These are phyloP conservation scores for Theileria annulata DNA, from an alignment of 169 alveolate genomes.

Conservation along the genomic window DNA sequence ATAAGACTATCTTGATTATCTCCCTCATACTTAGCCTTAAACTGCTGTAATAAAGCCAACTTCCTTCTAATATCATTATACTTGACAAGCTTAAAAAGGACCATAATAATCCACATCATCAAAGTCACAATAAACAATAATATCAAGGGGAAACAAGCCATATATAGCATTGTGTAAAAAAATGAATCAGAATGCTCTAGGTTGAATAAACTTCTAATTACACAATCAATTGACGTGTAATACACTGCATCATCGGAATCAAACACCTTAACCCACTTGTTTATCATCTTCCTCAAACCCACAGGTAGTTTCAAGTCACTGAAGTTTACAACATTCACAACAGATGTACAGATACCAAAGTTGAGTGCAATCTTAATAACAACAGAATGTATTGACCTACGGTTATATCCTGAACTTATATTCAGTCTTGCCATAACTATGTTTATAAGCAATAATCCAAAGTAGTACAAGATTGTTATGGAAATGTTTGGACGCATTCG, in stretches of 20 bases:
- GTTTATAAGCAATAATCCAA: conserved; percentile 72
- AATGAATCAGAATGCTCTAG: conserved; percentile 75
- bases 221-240: conserved; percentile 76
- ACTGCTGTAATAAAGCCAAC: conserved; percentile 48
- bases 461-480: conserved; percentile 58
- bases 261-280: conserved; percentile 10
- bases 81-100: conserved; percentile 35
- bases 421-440: conserved; percentile 81
- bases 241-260: conserved; percentile 37
- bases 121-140: conserved; percentile 69
- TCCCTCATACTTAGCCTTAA: conserved; percentile 47
- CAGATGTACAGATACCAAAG: conserved; percentile 77
- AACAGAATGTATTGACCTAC: conserved; percentile 84
- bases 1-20: conserved; percentile 46
- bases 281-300: conserved; percentile 34
- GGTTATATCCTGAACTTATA: conserved; percentile 82
- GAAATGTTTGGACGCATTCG: conserved; percentile 51
- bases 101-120: conserved; percentile 69
- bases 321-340: conserved; percentile 71
- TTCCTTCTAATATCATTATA: conserved; percentile 21
- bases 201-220: conserved; percentile 69
- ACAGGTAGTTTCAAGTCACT: conserved; percentile 66
- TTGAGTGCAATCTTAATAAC: conserved; percentile 84
- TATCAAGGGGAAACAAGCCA: conserved; percentile 71
- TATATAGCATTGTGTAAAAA: conserved; percentile 73